These are phyloP conservation scores for Cerioporus squamosus DNA, from an alignment of 1,284 basidiomycete genomes.

Conservation along the genomic window DNA sequence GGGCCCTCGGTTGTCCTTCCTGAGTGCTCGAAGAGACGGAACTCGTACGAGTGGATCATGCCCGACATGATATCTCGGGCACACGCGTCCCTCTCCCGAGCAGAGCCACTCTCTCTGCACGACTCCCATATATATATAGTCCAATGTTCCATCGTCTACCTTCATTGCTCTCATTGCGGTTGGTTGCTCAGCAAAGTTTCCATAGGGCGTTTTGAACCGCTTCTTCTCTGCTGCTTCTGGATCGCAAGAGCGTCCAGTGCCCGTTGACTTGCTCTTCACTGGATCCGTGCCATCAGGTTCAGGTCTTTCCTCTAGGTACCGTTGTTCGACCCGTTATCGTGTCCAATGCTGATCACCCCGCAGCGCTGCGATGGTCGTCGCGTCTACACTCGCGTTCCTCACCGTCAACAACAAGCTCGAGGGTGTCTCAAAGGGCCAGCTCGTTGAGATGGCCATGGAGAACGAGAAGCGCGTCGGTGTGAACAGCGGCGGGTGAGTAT, in stretches of 20 bases:
- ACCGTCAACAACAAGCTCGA: slow-evolving; percentile 72
- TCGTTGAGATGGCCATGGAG: slow-evolving; percentile 79
- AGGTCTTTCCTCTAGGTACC: slow-evolving; percentile 67
- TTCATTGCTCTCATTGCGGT: background rate
- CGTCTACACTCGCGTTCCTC: slow-evolving; percentile 79
- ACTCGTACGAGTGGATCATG: no score
- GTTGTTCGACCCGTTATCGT: background rate
- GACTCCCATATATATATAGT: no score
- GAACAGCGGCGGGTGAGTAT: slow-evolving; percentile 72
- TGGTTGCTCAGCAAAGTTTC: background rate
- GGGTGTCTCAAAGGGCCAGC: slow-evolving; percentile 64
- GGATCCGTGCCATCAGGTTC: slow-evolving; percentile 85
- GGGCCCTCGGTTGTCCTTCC: no score
- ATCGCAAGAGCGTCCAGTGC: slow-evolving; percentile 44
- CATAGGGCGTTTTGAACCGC: slow-evolving; percentile 72
- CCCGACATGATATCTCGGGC: no score
- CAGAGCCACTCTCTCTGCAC: no score
- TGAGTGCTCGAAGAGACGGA: no score
- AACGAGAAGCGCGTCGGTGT: slow-evolving; percentile 87
- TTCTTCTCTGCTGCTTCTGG: slow-evolving; percentile 49
- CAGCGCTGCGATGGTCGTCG: slow-evolving; percentile 86
- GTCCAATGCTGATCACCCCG: no score
- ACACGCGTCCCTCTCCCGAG: no score
- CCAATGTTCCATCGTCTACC: no score
- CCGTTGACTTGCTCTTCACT: slow-evolving; percentile 72